Percentiles rank a stretch among this genome's conserved stretches.
Evolutionary conservation across 352 stramenopile species (phyloP).

Genomic region (Vaucheria bursata): DNA sequence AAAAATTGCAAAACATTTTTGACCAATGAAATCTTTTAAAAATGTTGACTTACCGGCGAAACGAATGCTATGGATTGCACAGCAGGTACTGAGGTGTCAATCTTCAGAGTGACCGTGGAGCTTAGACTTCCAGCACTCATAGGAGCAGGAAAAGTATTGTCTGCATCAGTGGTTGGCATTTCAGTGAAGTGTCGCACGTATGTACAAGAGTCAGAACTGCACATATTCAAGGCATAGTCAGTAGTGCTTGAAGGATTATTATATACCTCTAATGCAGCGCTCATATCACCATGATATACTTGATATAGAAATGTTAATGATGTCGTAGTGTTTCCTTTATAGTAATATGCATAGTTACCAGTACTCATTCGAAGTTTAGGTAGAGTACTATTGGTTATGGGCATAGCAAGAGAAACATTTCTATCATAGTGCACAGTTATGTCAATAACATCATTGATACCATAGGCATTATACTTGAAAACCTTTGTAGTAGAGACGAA

Average conservation of each 20-base stretch:
- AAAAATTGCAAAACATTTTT: too few relatives aligned
- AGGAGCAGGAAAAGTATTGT: constrained; percentile 20
- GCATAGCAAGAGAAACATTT: background rate
- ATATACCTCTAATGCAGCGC: background rate
- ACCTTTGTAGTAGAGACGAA: constrained; percentile 26
- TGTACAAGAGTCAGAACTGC: constrained; percentile 16
- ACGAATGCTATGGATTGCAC: background rate
- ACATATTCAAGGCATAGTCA: constrained; percentile 16
- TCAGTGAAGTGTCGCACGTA: constrained; percentile 25
- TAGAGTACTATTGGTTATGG: background rate
- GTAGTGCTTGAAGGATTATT: background rate
- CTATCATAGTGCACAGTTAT: constrained; percentile 19
- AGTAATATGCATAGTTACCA: constrained; percentile 20
- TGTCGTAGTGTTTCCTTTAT: constrained; percentile 13
- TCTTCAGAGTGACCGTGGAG: background rate
- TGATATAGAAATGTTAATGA: constrained; percentile 29
- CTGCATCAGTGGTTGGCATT: constrained; percentile 24
- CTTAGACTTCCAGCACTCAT: constrained; percentile 19
- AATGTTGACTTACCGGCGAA: background rate
- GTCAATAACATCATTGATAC: constrained; percentile 24
- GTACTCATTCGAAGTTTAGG: constrained; percentile 16
- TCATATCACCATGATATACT: constrained; percentile 13
- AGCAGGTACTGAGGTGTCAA: constrained; percentile 26
- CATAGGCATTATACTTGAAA: background rate
- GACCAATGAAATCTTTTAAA: too few relatives aligned